Conservation (phyloP, 768 basidiomycete species). For the Russula lepida region DNA sequence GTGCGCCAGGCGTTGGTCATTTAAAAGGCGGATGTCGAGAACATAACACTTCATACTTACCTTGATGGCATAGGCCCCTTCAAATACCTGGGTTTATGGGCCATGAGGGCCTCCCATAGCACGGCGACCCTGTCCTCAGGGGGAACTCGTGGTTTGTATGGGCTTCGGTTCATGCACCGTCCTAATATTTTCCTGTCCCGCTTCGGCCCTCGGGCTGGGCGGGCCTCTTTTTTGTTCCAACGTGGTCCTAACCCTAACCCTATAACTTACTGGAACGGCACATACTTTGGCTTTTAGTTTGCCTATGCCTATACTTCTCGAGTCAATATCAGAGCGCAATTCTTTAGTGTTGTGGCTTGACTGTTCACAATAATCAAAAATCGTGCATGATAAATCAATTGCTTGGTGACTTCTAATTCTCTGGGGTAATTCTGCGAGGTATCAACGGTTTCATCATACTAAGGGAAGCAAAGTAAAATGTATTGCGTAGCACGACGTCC, state of each 20-base stretch:
- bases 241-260: constrained; percentile 34
- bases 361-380: no score
- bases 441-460: no score
- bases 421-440: no score
- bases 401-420: no score
- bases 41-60: constrained; percentile 22
- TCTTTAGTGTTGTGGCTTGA: no score
- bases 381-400: no score
- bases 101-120: constrained; percentile 24
- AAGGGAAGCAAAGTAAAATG: no score
- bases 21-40: constrained; percentile 6
- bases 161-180: constrained; percentile 70
- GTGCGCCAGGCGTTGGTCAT: constrained; percentile 4
- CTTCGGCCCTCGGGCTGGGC: constrained; percentile 38
- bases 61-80: constrained; percentile 26
- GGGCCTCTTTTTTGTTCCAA: constrained; percentile 27
- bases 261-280: no score
- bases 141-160: constrained; percentile 30
- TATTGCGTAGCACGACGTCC: no score
- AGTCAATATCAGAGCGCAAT: no score
- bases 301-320: no score
- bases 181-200: constrained; percentile 73
- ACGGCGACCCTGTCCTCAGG: constrained; percentile 26
- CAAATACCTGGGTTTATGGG: constrained; percentile 25
- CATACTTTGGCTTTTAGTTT: no score